phyloP scores from a whole-genome alignment of 768 basidiomycete genomes.

The Rhodosporidiobolus sp. region DNA sequence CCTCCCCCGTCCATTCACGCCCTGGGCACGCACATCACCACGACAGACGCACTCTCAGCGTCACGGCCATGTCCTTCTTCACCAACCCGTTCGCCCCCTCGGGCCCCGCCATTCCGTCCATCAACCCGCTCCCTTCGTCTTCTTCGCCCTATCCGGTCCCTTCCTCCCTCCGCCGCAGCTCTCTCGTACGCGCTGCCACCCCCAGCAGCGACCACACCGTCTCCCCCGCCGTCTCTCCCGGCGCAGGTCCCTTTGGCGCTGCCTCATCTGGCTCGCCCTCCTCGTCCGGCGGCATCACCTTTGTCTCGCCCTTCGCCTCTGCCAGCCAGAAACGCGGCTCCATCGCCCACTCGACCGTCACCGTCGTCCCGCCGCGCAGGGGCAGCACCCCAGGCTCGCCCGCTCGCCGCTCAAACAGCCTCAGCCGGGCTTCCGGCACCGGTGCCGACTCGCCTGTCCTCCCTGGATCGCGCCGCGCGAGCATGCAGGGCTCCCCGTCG shows the following conservation, averaged over 20 bases:
- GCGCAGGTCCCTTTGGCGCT: not conserved
- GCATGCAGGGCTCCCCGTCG: not conserved
- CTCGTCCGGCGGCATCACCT: conserved; percentile 14
- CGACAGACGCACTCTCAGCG: not conserved
- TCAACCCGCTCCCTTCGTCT: conserved; percentile 1
- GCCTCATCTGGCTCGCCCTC: not conserved
- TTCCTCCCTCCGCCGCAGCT: conserved; percentile 13
- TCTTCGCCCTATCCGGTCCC: conserved; percentile 1
- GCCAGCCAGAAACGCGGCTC: not conserved
- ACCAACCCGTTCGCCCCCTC: conserved; percentile 28
- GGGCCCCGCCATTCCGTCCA: not conserved
- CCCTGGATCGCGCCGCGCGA: conserved; percentile 20
- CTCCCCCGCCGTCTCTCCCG: not conserved
- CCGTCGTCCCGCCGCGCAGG: not conserved
- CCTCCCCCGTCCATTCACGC: not conserved
- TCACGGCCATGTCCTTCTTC: conserved; percentile 24
- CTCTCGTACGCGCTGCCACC: conserved; percentile 5
- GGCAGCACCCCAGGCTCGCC: conserved; percentile 15
- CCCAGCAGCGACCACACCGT: not conserved
- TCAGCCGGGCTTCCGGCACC: not conserved
- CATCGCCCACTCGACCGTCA: conserved; percentile 15
- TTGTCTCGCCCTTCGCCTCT: conserved; percentile 23
- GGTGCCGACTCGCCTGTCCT: conserved; percentile 4
- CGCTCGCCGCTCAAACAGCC: not conserved
- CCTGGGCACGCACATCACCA: no score